Conservation (phyloP, 805 yeast species). For the Yarrowia deformans region DNA sequence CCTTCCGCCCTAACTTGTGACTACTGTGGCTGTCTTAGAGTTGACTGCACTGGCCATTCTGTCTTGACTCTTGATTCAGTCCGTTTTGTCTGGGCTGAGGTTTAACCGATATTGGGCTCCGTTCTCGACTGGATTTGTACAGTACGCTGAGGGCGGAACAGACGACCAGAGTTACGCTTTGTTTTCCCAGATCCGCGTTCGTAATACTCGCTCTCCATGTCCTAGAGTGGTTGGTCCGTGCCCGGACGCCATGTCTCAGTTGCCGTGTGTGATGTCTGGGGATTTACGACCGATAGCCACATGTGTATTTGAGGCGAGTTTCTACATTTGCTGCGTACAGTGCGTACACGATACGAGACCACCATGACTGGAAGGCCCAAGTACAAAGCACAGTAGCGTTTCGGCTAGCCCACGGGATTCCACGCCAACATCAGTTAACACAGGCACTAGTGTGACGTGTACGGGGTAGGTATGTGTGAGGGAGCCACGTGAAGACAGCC, state of each 20-base stretch:
- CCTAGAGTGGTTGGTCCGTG: not conserved
- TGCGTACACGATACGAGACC: not conserved
- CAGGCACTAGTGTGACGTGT: not conserved
- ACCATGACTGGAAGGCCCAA: not conserved
- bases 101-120: not conserved
- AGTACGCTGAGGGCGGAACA: too few species aligned
- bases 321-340: not conserved
- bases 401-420: not conserved
- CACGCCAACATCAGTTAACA: not conserved
- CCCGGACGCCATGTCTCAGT: slow-evolving; percentile 5
- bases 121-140: too few species aligned
- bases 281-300: not conserved
- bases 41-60: not conserved
- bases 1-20: not conserved
- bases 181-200: not conserved
- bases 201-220: not conserved
- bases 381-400: not conserved
- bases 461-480: not conserved
- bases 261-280: not conserved
- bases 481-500: not conserved
- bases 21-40: slow-evolving; percentile 15
- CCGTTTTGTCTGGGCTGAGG: not conserved
- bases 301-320: not conserved
- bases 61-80: not conserved
- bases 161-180: not conserved